These are phyloP conservation scores for Candida glaebosa DNA, from an alignment of 805 yeast species.

Conservation along the genomic window DNA sequence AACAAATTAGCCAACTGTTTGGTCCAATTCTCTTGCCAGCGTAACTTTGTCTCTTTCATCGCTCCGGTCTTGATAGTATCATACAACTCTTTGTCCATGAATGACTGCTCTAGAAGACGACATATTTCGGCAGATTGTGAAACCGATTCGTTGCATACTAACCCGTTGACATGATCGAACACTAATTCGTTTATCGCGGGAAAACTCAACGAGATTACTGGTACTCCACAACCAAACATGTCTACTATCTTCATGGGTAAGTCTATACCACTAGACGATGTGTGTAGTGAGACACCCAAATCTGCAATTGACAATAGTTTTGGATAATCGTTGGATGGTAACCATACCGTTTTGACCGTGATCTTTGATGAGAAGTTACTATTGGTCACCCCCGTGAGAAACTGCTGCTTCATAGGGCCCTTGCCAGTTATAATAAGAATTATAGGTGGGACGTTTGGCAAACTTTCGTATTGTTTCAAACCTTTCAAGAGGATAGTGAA, in stretches of 20 bases:
- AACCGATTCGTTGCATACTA: slow-evolving; percentile 29
- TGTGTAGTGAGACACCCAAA: slow-evolving; percentile 84
- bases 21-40: slow-evolving; percentile 81
- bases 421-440: slow-evolving; percentile 90
- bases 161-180: slow-evolving; percentile 64
- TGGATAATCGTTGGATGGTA: slow-evolving; percentile 77
- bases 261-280: slow-evolving; percentile 89
- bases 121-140: slow-evolving; percentile 23
- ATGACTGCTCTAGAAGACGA: slow-evolving; percentile 21
- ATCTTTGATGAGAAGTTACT: slow-evolving; percentile 46
- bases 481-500: slow-evolving; percentile 67
- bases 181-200: slow-evolving; percentile 80
- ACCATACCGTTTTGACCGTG: slow-evolving; percentile 67
- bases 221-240: slow-evolving; percentile 93
- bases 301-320: slow-evolving; percentile 71
- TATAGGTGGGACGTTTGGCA: slow-evolving; percentile 42
- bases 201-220: slow-evolving; percentile 76
- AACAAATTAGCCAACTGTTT: slow-evolving; percentile 36
- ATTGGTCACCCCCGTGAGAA: slow-evolving; percentile 43
- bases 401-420: slow-evolving; percentile 73
- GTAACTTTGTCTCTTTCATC: slow-evolving; percentile 54
- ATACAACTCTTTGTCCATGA: slow-evolving; percentile 29
- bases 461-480: slow-evolving; percentile 52
- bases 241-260: slow-evolving; percentile 97
- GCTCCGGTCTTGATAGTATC: slow-evolving; percentile 64